Evolutionary conservation across 2,329 filamentous ascomycete species (phyloP).

Genomic region (Akanthomyces uredinophilus): DNA sequence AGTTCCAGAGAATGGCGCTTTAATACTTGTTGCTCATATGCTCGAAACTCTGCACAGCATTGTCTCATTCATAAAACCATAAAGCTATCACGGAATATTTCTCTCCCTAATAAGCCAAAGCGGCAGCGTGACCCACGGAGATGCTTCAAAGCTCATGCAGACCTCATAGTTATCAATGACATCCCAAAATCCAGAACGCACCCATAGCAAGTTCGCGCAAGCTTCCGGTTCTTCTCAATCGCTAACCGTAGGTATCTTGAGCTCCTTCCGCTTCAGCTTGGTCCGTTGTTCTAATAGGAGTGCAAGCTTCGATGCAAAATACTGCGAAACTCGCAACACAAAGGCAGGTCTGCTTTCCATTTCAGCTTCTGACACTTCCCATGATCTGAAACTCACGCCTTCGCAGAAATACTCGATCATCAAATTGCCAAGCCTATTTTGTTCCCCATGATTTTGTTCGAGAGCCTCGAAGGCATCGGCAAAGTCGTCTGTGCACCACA

Average conservation of each 20-base stretch:
- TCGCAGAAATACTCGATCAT: constrained; percentile 31
- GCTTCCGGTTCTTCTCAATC: background rate
- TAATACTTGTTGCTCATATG: no score
- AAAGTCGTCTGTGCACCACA: constrained; percentile 28
- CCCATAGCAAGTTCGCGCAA: background rate
- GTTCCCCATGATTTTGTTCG: constrained; percentile 19
- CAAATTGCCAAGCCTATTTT: constrained; percentile 20
- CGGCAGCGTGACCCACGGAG: background rate
- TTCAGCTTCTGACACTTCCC: constrained; percentile 22
- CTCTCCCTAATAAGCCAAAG: background rate
- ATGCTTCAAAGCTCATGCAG: background rate
- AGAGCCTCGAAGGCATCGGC: constrained; percentile 32
- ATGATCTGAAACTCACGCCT: constrained; percentile 26
- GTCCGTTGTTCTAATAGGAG: constrained; percentile 18
- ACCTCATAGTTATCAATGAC: background rate
- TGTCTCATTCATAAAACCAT: background rate
- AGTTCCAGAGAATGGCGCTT: no score
- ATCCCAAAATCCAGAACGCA: background rate
- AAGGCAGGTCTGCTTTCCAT: constrained; percentile 26
- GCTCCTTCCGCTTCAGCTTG: constrained; percentile 28
- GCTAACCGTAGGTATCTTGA: constrained; percentile 8
- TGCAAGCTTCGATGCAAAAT: constrained; percentile 27
- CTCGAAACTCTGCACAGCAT: background rate
- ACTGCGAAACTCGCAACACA: constrained; percentile 26
- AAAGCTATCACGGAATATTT: background rate